Base-by-base conservation (phyloP, 352 stramenopile species). In the Globisporangium iwayamae region DNA sequence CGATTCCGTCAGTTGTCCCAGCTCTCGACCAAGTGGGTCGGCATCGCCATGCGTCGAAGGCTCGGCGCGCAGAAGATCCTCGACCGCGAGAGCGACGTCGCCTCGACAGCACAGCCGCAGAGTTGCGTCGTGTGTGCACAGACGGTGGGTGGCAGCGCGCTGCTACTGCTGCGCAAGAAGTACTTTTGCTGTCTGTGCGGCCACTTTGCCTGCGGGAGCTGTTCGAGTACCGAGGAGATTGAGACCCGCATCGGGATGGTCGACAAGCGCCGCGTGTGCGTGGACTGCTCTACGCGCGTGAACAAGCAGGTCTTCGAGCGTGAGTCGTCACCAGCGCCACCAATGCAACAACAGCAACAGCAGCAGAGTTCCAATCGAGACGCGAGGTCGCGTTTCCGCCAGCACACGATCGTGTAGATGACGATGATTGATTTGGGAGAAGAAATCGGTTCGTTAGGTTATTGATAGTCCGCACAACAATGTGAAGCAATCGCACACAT, bases 121-220 rank as follows among this genome's bases (percentile, higher is more conserved):
- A 63, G 48, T 16, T 75, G 69, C 55, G 38, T 20, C 0, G 48
- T 50, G 13, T 69, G 56, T 13, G 57, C 58, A 3, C 38, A 60
- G 38, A 39, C 53, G 18, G 56, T 75, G 30, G 51, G 51, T 41
- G 52, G 50, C 36, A 16, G 59, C 9, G n/a, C 59, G 2, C 45
- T 48, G 50, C 9, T 59, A 13, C 50, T 65, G 30, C 54, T 66
- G 30, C 60, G 63, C 14, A 68, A 48, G 58, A 69, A 61, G 47
- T 61, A 81, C 63, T 55, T 69, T 3, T 84, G 76, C 56, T 63
- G 72, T 28, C 60, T 84, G 5, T 84, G 76, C 47, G 67, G 74
- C 7, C 65, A 82, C 25, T 50, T 67, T n/a, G 69, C 68, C 16
- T 84, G 76, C 46, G 34, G 63, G 18, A 68, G 67, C 14, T 84